These are phyloP conservation scores for Saccharum spontaneum DNA, from an alignment of 176 grass and related monocot species.

Conservation along the genomic window DNA sequence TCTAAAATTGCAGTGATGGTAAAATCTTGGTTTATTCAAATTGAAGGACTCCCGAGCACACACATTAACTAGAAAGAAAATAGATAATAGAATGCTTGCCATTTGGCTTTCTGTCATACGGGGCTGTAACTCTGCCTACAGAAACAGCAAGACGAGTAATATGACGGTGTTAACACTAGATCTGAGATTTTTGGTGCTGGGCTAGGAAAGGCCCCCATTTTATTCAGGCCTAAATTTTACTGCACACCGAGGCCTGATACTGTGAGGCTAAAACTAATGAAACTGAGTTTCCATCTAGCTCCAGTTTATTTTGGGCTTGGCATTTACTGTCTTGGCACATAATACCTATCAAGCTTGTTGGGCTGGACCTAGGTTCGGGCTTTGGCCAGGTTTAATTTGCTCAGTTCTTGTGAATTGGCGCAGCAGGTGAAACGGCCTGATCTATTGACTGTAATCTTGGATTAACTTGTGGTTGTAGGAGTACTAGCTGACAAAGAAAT, in stretches of 20 bases:
- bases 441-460: neutral
- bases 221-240: neutral
- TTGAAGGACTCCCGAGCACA: neutral
- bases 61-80: neutral
- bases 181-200: neutral
- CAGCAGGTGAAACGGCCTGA: neutral
- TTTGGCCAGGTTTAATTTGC: neutral
- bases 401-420: neutral
- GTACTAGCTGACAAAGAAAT: neutral
- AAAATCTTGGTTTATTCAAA: constrained; percentile 7
- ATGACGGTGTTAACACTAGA: neutral
- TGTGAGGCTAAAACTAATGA: neutral
- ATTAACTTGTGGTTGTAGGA: neutral
- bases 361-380: neutral
- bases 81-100: neutral
- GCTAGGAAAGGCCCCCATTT: neutral
- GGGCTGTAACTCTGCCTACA: neutral
- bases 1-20: neutral
- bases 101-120: neutral
- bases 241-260: neutral
- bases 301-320: neutral
- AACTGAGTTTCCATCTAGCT: neutral
- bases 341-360: neutral
- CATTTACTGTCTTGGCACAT: neutral
- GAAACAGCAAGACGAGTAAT: neutral